Evolutionary conservation across 495 filamentous ascomycete genomes (phyloP).

Genomic region (Bathelium albidoporum): DNA sequence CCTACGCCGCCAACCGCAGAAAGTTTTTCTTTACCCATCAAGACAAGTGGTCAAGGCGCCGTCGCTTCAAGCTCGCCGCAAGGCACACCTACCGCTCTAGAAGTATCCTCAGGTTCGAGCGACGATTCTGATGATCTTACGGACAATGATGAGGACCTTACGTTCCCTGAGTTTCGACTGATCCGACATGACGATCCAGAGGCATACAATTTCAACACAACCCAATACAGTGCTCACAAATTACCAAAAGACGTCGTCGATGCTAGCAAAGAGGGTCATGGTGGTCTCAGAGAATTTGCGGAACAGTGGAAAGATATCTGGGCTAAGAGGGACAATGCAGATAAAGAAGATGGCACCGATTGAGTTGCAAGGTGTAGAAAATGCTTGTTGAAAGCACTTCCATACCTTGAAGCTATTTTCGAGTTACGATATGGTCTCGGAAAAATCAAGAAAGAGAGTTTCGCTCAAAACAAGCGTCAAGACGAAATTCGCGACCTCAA

Average conservation of each 20-base stretch:
- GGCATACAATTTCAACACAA: conserved; percentile 70
- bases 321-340: conserved; percentile 43
- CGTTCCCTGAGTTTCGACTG: conserved; percentile 68
- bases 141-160: conserved; percentile 47
- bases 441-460: no score
- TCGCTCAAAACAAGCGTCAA: no score
- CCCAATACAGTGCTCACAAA: conserved; percentile 92
- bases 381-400: no score
- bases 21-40: conserved; percentile 11
- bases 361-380: neutral
- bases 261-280: conserved; percentile 51
- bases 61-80: neutral
- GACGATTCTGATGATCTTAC: conserved; percentile 34
- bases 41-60: neutral
- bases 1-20: conserved; percentile 24
- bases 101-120: neutral
- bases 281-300: conserved; percentile 75
- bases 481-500: no score
- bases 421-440: neutral
- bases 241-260: conserved; percentile 91
- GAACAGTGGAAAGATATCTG: conserved; percentile 75
- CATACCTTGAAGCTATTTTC: neutral
- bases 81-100: neutral
- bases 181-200: conserved; percentile 75
- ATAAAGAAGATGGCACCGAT: conserved; percentile 29